A percentile compares a stretch with the other conserved stretches of the same genome.
Conservation (phyloP, 768 basidiomycete species). For the Boletus sp. region DNA sequence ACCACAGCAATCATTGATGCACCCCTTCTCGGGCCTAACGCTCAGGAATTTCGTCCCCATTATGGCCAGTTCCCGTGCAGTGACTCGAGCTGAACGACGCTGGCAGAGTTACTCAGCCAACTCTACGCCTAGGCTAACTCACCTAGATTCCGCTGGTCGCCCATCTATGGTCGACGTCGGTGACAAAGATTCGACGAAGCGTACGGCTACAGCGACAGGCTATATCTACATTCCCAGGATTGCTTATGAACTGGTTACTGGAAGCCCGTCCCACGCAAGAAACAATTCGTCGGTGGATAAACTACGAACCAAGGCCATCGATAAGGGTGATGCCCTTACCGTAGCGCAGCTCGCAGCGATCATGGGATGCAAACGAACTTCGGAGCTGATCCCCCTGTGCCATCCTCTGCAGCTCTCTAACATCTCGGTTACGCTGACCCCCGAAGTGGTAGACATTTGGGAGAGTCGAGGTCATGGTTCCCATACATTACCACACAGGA, state of each 20-base stretch:
- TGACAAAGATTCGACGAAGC: constrained; percentile 55
- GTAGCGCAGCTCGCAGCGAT: constrained; percentile 84
- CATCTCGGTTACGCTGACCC: constrained; percentile 58
- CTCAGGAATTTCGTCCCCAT: background rate
- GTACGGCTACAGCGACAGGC: constrained; percentile 73
- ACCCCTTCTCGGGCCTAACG: background rate
- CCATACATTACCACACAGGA: constrained; percentile 38
- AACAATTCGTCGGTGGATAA: constrained; percentile 23
- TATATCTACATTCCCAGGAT: constrained; percentile 61
- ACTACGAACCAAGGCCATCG: constrained; percentile 47
- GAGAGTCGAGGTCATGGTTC: background rate
- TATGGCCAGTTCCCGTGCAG: background rate
- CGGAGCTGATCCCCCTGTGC: constrained; percentile 82
- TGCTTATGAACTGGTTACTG: constrained; percentile 63
- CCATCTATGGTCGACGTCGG: constrained; percentile 84
- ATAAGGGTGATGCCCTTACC: constrained; percentile 69
- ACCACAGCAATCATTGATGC: constrained; percentile 1
- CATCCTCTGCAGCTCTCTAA: constrained; percentile 78
- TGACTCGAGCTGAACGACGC: constrained; percentile 17
- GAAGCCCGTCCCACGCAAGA: constrained; percentile 11
- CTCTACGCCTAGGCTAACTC: constrained; percentile 46
- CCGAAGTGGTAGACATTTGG: constrained; percentile 32
- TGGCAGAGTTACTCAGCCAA: constrained; percentile 18
- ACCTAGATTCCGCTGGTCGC: constrained; percentile 67
- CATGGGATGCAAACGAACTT: constrained; percentile 83